These are phyloP conservation scores for Hysterangium stoloniferum DNA, from an alignment of 768 basidiomycete genomes.

Conservation along the genomic window DNA sequence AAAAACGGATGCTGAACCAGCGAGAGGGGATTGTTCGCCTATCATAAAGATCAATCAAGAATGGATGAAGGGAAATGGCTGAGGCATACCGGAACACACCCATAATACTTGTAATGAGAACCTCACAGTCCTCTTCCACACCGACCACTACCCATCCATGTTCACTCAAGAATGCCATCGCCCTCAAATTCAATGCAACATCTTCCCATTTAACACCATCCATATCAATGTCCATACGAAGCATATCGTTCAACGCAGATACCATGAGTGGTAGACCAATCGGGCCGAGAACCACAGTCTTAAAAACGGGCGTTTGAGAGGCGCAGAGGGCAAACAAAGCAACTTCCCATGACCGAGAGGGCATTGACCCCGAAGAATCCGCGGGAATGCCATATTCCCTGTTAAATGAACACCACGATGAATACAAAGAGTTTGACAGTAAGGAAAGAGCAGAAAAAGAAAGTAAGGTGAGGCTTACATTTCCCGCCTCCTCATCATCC, in stretches of 20 bases:
- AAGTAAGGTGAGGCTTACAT: neutral
- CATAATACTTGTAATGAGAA: neutral
- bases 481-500: neutral
- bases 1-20: conserved; percentile 10
- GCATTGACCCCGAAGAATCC: neutral
- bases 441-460: neutral
- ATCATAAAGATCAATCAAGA: too few relatives aligned
- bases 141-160: conserved; percentile 4
- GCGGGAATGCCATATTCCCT: neutral
- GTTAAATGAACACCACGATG: neutral
- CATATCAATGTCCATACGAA: neutral
- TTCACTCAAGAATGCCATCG: conserved; percentile 3
- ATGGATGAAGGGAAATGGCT: neutral
- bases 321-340: conserved; percentile 8
- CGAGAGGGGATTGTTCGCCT: conserved; percentile 5
- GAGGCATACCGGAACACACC: conserved; percentile 3
- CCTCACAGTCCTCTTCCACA: neutral
- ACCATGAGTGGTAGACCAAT: neutral
- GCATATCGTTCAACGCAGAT: neutral
- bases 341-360: conserved; percentile 3
- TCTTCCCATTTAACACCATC: conserved; percentile 5
- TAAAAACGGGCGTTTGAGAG: neutral
- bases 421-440: neutral
- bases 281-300: neutral
- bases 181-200: neutral